These are phyloP conservation scores for Deinandra increscens DNA, from an alignment of 129 eudicot species.

Conservation along the genomic window DNA sequence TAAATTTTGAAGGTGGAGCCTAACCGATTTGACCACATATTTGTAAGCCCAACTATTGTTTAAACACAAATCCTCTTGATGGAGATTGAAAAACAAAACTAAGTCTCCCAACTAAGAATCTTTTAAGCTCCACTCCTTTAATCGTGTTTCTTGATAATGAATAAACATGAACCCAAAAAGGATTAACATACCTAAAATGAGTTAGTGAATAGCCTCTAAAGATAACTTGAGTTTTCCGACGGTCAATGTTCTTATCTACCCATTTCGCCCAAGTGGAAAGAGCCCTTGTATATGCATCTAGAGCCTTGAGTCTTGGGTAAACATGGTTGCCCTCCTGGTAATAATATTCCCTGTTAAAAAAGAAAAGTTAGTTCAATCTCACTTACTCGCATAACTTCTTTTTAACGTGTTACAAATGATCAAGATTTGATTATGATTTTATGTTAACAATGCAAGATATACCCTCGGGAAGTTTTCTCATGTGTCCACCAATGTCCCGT, in stretches of 20 bases:
- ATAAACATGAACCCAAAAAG: constrained; percentile 11
- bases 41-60: not conserved
- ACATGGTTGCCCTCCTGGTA: constrained; percentile 92
- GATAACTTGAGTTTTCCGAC: constrained; percentile 60
- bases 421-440: not conserved
- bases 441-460: not conserved
- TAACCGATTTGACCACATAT: not conserved
- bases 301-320: constrained; percentile 81
- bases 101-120: not conserved
- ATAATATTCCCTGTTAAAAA: constrained; percentile 67
- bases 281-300: constrained; percentile 81
- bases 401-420: not conserved
- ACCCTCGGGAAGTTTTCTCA: constrained; percentile 95
- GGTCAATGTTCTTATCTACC: constrained; percentile 73
- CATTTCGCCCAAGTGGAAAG: constrained; percentile 80
- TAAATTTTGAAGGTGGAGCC: not conserved
- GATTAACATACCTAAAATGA: constrained; percentile 69
- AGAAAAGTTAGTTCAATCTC: not conserved
- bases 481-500: constrained; percentile 99
- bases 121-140: not conserved
- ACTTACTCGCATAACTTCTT: not conserved
- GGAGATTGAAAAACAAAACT: not conserved
- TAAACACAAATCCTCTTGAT: not conserved
- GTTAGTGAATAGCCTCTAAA: constrained; percentile 87
- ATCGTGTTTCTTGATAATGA: not conserved